These are phyloP conservation scores for Yamadazyma buinensis DNA, from an alignment of 1,139 yeast species.

Conservation along the genomic window DNA sequence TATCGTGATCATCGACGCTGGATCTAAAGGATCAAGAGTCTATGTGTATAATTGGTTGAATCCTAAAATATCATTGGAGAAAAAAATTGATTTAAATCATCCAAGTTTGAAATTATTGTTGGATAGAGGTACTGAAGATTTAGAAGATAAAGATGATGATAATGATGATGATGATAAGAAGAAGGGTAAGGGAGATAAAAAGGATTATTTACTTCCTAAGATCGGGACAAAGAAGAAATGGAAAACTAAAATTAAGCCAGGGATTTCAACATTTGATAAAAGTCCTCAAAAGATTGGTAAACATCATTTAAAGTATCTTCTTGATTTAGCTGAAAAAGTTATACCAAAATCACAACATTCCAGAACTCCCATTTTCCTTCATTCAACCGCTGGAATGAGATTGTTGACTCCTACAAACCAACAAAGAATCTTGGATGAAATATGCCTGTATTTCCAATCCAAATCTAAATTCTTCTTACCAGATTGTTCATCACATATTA, in stretches of 20 bases:
- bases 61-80: conserved; percentile 31
- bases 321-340: conserved; percentile 51
- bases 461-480: conserved; percentile 58
- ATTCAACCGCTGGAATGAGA: conserved; percentile 82
- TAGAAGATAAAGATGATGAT: not conserved
- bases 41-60: conserved; percentile 70
- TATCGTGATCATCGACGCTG: conserved; percentile 75
- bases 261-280: conserved; percentile 54
- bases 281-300: conserved; percentile 55
- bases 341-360: conserved; percentile 65
- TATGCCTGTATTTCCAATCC: conserved; percentile 52
- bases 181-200: no score
- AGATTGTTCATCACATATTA: conserved; percentile 57
- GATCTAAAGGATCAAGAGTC: conserved; percentile 77
- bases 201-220: conserved; percentile 29
- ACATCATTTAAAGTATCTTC: conserved; percentile 53
- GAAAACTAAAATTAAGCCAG: conserved; percentile 64
- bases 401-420: conserved; percentile 57
- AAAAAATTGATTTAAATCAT: conserved; percentile 18
- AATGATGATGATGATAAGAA: conserved; percentile 10
- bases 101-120: not conserved
- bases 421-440: conserved; percentile 42
- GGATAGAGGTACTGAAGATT: conserved; percentile 8
- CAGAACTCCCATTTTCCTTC: conserved; percentile 75
- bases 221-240: conserved; percentile 46